phyloP scores from a whole-genome alignment of 1,284 basidiomycete species.

The Cystobasidiaceae sp. region DNA sequence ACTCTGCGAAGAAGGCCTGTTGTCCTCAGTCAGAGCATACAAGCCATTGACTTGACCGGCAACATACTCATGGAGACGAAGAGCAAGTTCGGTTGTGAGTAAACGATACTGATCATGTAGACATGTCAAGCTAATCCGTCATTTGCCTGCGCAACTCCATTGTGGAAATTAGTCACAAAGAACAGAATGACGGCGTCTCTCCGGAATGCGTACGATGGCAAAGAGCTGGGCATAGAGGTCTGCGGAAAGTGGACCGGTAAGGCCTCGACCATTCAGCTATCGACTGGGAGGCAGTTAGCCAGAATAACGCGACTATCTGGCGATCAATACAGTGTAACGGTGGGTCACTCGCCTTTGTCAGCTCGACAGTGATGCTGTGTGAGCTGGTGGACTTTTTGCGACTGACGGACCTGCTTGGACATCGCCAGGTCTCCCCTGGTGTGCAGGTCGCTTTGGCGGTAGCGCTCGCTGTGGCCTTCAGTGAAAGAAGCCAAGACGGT shows the following conservation, averaged over 20 bases:
- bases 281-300: background rate
- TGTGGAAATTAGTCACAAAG: slow-evolving; percentile 19
- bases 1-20: slow-evolving; percentile 2
- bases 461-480: background rate
- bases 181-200: slow-evolving; percentile 12
- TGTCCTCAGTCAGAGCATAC: background rate
- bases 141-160: background rate
- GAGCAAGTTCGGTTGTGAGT: slow-evolving; percentile 22
- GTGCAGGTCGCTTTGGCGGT: background rate
- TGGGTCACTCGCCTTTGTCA: too few relatives aligned
- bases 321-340: background rate
- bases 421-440: slow-evolving; percentile 2
- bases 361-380: too few relatives aligned
- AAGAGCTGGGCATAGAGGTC: background rate
- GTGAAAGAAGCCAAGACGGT: background rate
- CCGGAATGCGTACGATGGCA: background rate
- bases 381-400: too few relatives aligned
- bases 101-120: background rate
- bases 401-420: background rate
- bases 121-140: background rate
- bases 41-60: background rate
- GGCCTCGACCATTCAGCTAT: background rate
- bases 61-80: background rate
- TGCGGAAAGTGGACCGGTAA: background rate
- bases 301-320: background rate